Evolutionary conservation across 164 flowering plant species (phyloP), one percentile per base, ranked within the genome.

Genomic region (Vitis rupestris): DNA sequence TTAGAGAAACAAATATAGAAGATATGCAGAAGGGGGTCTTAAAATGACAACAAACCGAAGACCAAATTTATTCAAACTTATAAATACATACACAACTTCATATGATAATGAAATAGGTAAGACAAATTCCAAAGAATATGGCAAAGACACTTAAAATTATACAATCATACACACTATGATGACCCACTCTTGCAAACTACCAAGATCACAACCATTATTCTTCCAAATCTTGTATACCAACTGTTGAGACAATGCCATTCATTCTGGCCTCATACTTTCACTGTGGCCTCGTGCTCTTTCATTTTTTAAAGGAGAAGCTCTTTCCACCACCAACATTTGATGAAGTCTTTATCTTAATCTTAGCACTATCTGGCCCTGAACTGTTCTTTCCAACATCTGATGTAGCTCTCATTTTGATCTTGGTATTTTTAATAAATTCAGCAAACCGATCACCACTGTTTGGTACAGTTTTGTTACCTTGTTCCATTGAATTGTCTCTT

Each of bases 281-380:
- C 8, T 14, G 23, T 17, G 0, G 19, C 16, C 17, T 52, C 48
- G 12, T 13, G 13, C 47, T 50, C 59, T 48, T 48, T 65, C 67
- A 74, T 49, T 79, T 37, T 6, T 37, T 79, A 30, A 70, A 66
- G 44, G 79, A 58, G 13, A 48, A 17, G 15, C 50, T 68, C 61
- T 66, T 76, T 50, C 76, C 76, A 53, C 56, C 67, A 16, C 69
- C 74, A 66, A 71, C 58, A 61, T 53, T 73, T 19, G 87, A 64
- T 10, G 83, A 68, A 19, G 61, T 67, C 62, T 81, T 78, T 14
- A 82, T 53, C 73, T 70, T 83, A 56, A 10, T 16, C 75, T 64
- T 78, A 0, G 86, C 76, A 31, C 69, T 75, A 30, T 74, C 69
- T 9, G 37, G 55, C 63, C 70, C 65, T 9, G 70, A 13, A 7